Evolutionary conservation across 768 basidiomycete genomes (phyloP), one percentile per base, ranked within the genome.

Genomic region (Pleurotus ostreatus): DNA sequence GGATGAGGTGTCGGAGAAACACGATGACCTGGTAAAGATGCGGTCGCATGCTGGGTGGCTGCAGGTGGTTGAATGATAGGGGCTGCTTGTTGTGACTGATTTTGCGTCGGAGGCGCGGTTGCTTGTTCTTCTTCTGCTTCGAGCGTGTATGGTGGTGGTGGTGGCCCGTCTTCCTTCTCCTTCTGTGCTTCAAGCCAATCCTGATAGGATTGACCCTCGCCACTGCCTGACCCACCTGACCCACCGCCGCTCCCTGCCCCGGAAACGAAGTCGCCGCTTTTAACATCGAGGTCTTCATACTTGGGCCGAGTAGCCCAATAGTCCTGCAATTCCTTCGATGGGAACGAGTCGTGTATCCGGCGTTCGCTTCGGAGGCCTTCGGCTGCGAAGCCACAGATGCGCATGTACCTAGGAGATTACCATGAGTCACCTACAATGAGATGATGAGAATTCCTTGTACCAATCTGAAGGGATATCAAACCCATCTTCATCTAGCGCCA

Each of bases 401-500:
- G 81, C 86, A 89, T 89, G 66, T 88, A 89, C 84, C 83, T 85
- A 61, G 46, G 52, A 8, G 15, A 49, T 48, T 23, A 18, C 43
- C 41, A 26, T 44, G 37, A 34, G 2, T 49, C n/a, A 54, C 34
- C 46, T 20, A 44, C 26, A 18, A 30, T 56, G 12, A 53, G 43
- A 47, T 51, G n/a, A 46, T 25, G 38, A 37, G 26, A 55, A 22
- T 39, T 58, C 74, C 78, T 34, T 34, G 62, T 63, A 88, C 91
- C 92, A 94, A 71, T 94, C 92, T 23, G 85, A 72, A 1, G 90
- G 89, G 15, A 92, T 66, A 59, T 88, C 86, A 61, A 84, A 78
- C 2, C 89, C 90, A 61, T 92, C 92, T 58, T 79, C 84, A 62
- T 94, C 91, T 15, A 91, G 75, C 7, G 89, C 85, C 61, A 92